phyloP scores from a whole-genome alignment of 1,284 basidiomycete species.

The Apiotrichum mycotoxinovorans region DNA sequence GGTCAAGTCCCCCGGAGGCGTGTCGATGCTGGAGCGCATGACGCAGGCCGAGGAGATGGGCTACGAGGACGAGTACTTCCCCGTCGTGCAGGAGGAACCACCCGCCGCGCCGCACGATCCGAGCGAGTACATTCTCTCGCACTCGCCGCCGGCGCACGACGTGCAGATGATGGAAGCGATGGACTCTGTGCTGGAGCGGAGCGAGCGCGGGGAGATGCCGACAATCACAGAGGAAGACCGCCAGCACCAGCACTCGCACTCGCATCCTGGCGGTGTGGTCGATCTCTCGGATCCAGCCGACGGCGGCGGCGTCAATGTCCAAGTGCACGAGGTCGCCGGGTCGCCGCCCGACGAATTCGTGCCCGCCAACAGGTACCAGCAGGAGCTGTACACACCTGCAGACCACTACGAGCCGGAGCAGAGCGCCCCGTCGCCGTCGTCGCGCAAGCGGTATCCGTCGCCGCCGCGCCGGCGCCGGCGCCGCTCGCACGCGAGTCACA shows the following conservation, averaged over 20 bases:
- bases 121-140: constrained; percentile 46
- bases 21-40: constrained; percentile 63
- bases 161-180: constrained; percentile 8
- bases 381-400: neutral
- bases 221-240: neutral
- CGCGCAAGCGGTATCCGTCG: constrained; percentile 6
- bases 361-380: neutral
- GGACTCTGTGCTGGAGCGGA: neutral
- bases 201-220: neutral
- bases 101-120: constrained; percentile 28
- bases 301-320: neutral
- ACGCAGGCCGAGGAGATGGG: constrained; percentile 86
- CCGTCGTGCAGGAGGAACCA: constrained; percentile 33
- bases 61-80: constrained; percentile 80
- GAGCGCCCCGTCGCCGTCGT: neutral
- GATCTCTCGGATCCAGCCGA: neutral
- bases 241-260: constrained; percentile 1
- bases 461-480: constrained; percentile 15
- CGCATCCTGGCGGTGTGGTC: neutral
- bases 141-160: constrained; percentile 31
- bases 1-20: constrained; percentile 58
- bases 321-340: neutral
- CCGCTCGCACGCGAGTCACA: constrained; percentile 4
- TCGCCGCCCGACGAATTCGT: neutral
- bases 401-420: neutral